phyloP scores from a whole-genome alignment of 768 basidiomycete genomes.

The Psilocybe azurescens region DNA sequence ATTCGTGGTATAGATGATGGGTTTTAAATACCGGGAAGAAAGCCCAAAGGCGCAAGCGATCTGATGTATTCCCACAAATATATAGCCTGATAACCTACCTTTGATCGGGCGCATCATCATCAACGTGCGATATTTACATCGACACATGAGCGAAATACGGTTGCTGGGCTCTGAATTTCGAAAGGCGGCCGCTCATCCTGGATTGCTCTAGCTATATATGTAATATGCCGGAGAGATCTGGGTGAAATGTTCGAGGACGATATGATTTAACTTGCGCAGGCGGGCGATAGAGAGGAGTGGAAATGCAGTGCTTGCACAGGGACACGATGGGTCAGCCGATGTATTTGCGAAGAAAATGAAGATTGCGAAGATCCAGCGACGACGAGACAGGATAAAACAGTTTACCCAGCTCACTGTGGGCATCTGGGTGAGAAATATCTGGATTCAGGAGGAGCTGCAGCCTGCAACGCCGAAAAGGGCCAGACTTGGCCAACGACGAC shows the following conservation, averaged over 20 bases:
- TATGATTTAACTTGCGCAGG: not conserved
- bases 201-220: not conserved
- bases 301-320: not conserved
- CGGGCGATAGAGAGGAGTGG: slow-evolving; percentile 1
- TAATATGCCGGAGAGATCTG: slow-evolving; percentile 7
- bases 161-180: not conserved
- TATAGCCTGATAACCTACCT: slow-evolving; percentile 9
- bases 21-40: slow-evolving; percentile 12
- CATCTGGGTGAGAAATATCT: slow-evolving; percentile 1
- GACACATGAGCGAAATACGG: not conserved
- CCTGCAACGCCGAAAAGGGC: not conserved
- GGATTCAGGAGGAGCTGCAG: slow-evolving; percentile 13
- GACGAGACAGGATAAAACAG: slow-evolving; percentile 7
- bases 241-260: slow-evolving; percentile 8
- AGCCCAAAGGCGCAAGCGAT: slow-evolving; percentile 5
- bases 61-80: slow-evolving; percentile 8
- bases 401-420: not conserved
- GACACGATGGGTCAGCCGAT: slow-evolving; percentile 12
- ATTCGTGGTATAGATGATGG: slow-evolving; percentile 1
- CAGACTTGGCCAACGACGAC: not conserved
- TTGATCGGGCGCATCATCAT: slow-evolving; percentile 9
- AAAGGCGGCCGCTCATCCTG: not conserved
- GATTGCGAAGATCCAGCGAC: slow-evolving; percentile 21
- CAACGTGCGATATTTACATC: slow-evolving; percentile 2
- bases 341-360: slow-evolving; percentile 17